Evolutionary conservation across 2,329 filamentous ascomycete genomes (phyloP), one percentile per base, ranked within the genome.

Genomic region (Truncatella angustata): DNA sequence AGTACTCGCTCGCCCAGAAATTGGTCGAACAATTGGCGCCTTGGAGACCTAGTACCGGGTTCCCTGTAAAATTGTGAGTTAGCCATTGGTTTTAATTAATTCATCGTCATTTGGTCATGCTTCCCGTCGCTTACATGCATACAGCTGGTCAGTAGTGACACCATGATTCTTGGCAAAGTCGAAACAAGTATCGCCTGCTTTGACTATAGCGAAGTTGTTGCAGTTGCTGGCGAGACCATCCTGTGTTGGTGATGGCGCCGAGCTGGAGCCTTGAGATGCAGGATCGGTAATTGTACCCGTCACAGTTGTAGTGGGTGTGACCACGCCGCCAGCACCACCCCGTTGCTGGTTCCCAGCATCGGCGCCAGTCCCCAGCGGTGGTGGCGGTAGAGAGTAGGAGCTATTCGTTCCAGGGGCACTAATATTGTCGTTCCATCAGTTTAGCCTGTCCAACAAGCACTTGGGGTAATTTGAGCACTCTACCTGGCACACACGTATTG

Each of bases 1-100:
- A 51, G 53, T 58, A 42, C 53, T 56, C 39, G 56, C 35, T 52
- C 4, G 51, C 49, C 51, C 30, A 52, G 3, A 58, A 35, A 5
- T 34, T 26, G 5, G 56, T 53, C 3, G 21, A 4, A 34, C 55
- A 57, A 37, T 55, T 21, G 12, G 7, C 37, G 2, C 47, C 49
- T 12, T 45, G 26, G 7, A 32, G n/a, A 3, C 54, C 56, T 1
- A 56, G 49, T 14, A 55, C 42, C 1, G 39, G 26, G n/a, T 55
- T 58, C 49, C 46, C 44, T 34, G 12, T 45, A 14, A 30, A 34
- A 47, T 11, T 10, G 21, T 21, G 18, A 7, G 36, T 39, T 4
- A 47, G 43, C n/a, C 11, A 3, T 46, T 20, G 16, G 4, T 39
- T 18, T 18, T 20, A n/a, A 18, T 40, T 23, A 4, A n/a, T n/a